phyloP scores from a whole-genome alignment of 75 land plant genomes.

The Pseudotsuga menziesii region DNA sequence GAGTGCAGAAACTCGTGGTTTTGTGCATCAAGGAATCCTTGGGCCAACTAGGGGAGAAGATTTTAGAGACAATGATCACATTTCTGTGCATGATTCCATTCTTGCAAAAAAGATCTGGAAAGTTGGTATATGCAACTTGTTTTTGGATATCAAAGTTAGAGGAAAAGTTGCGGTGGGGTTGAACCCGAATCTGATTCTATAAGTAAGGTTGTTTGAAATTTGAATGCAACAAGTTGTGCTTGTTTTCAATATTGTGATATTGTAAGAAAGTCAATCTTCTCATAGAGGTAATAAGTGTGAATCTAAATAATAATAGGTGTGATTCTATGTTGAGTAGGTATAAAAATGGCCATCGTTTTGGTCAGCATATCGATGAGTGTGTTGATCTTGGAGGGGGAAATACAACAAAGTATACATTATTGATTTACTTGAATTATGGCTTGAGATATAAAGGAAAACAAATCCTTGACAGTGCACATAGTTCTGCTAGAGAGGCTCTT shows the following conservation, averaged over 20 bases:
- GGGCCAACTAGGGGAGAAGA: constrained; percentile 93
- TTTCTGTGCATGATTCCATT: constrained; percentile 53
- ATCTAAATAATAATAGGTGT: constrained; percentile 2
- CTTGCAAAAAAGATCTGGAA: constrained; percentile 75
- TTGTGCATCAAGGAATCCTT: constrained; percentile 80
- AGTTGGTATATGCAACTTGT: constrained; percentile 57
- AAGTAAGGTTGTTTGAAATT: constrained; percentile 31
- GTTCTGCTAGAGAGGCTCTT: too few relatives aligned
- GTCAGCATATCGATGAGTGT: constrained; percentile 89
- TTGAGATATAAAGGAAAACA: too few relatives aligned
- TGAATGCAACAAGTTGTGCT: neutral
- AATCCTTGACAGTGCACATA: too few relatives aligned
- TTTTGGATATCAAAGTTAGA: constrained; percentile 48
- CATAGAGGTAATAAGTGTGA: neutral
- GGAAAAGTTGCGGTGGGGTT: constrained; percentile 74
- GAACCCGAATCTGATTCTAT: constrained; percentile 89
- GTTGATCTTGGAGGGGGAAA: constrained; percentile 64
- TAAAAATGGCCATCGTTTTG: constrained; percentile 80
- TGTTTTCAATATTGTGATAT: neutral
- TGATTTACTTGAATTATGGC: constrained; percentile 72
- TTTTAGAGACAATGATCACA: constrained; percentile 87
- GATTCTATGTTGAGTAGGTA: constrained; percentile 42
- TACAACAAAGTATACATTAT: constrained; percentile 67
- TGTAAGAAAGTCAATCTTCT: neutral
- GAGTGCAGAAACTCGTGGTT: constrained; percentile 64